Percentiles rank a stretch among this genome's conserved stretches.
phyloP scores from a whole-genome alignment of 2,329 filamentous ascomycete species.

The Fusarium sarcochroum region DNA sequence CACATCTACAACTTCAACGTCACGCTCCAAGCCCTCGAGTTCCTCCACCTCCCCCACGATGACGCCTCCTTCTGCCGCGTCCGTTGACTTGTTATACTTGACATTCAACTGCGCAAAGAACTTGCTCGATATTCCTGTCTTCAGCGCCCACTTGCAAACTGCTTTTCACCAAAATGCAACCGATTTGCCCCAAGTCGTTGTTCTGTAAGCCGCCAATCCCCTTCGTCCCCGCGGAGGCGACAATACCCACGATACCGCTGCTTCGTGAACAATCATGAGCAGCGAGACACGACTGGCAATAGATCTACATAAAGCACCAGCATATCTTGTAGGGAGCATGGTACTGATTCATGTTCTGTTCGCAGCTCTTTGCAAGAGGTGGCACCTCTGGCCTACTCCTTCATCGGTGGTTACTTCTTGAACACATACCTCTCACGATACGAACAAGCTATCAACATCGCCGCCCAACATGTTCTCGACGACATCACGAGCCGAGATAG shows the following conservation, averaged over 20 bases:
- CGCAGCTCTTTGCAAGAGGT: slow-evolving; percentile 88
- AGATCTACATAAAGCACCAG: slow-evolving; percentile 8
- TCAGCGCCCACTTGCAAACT: slow-evolving; percentile 78
- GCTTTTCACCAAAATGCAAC: slow-evolving; percentile 66
- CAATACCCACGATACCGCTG: slow-evolving; percentile 16
- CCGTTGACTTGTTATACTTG: slow-evolving; percentile 80
- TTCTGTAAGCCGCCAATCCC: slow-evolving; percentile 64
- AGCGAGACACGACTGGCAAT: slow-evolving; percentile 7
- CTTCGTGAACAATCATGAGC: slow-evolving; percentile 24
- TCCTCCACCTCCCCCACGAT: slow-evolving; percentile 41
- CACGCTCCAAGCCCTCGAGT: slow-evolving; percentile 9
- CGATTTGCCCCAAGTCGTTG: slow-evolving; percentile 67
- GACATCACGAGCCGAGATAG: slow-evolving; percentile 15
- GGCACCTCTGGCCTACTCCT: slow-evolving; percentile 85
- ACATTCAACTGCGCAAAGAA: slow-evolving; percentile 91
- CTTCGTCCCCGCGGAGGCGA: slow-evolving; percentile 22
- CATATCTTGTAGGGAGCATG: slow-evolving; percentile 24
- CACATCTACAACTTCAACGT: slow-evolving; percentile 6
- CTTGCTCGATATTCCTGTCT: slow-evolving; percentile 76
- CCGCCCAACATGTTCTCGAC: slow-evolving; percentile 52
- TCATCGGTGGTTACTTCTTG: slow-evolving; percentile 87
- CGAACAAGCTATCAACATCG: slow-evolving; percentile 78
- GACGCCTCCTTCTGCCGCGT: slow-evolving; percentile 57
- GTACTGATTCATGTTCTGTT: slow-evolving; percentile 45
- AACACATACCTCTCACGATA: slow-evolving; percentile 81